Conservation (phyloP, 441 rosid species). For the Raphanus hybrid region DNA sequence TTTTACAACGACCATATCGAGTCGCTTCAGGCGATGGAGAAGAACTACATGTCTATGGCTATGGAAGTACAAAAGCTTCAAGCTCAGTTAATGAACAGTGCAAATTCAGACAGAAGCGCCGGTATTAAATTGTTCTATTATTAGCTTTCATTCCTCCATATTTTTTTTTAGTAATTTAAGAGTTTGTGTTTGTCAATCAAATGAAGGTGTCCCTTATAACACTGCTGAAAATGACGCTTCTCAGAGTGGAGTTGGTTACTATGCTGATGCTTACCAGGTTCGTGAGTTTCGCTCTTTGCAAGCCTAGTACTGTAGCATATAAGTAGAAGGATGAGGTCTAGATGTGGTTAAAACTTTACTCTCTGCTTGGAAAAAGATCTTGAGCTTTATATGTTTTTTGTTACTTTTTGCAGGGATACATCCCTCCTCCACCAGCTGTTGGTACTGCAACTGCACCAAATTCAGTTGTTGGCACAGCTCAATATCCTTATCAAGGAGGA, state of each 20-base stretch:
- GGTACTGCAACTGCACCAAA: constrained; percentile 47
- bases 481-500: constrained; percentile 45
- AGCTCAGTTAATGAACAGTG: constrained; percentile 63
- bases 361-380: neutral
- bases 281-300: constrained; percentile 27
- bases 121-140: constrained; percentile 43
- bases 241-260: constrained; percentile 54
- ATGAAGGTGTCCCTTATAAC: constrained; percentile 63
- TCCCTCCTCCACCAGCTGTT: constrained; percentile 45
- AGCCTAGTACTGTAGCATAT: constrained; percentile 1
- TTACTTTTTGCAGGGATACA: constrained; percentile 52
- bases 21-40: constrained; percentile 93
- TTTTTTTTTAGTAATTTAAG: neutral
- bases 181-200: constrained; percentile 34
- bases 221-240: constrained; percentile 59
- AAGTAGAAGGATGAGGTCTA: constrained; percentile 2
- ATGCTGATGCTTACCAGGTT: constrained; percentile 80
- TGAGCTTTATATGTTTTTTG: constrained; percentile 11
- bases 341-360: neutral
- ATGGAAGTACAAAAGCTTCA: constrained; percentile 93
- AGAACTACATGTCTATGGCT: constrained; percentile 83
- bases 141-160: neutral
- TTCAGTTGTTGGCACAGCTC: constrained; percentile 41
- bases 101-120: constrained; percentile 61
- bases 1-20: constrained; percentile 90